Evolutionary conservation across 192 early-diverging fungal species (phyloP).

Genomic region (Allomyces arbusculus): DNA sequence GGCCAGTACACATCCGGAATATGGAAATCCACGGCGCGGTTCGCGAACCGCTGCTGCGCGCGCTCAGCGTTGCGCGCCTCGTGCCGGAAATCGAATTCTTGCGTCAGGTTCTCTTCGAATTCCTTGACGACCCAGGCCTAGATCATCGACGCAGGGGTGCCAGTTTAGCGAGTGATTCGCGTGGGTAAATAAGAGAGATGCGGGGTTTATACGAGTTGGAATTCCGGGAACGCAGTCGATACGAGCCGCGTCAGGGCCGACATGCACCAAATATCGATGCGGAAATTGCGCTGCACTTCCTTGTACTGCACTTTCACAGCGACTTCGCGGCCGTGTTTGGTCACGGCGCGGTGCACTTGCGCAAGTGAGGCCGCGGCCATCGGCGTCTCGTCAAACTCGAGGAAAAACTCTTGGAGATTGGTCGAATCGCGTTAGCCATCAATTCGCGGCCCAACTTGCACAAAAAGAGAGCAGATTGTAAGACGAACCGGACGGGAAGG

Average conservation of each 20-base stretch:
- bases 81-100: conserved; percentile 23
- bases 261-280: conserved; percentile 24
- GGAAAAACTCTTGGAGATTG: conserved; percentile 15
- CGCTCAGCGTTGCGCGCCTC: conserved; percentile 23
- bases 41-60: conserved; percentile 21
- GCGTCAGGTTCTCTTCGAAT: conserved; percentile 19
- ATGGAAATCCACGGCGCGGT: conserved; percentile 13
- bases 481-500: neutral
- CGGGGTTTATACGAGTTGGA: conserved; percentile 8
- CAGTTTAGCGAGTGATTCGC: too few species aligned
- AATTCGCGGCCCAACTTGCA: too few species aligned
- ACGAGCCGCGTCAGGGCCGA: conserved; percentile 20
- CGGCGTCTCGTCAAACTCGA: conserved; percentile 20
- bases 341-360: conserved; percentile 23
- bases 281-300: conserved; percentile 21
- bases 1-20: conserved; percentile 25
- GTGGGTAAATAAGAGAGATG: too few species aligned
- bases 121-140: conserved; percentile 21
- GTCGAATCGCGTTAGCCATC: too few species aligned
- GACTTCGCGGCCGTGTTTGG: conserved; percentile 14
- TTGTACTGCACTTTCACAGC: conserved; percentile 28
- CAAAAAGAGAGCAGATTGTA: too few species aligned
- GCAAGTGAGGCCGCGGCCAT: conserved; percentile 25
- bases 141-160: too few species aligned
- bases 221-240: conserved; percentile 20